Evolutionary conservation across 2,329 filamentous ascomycete genomes (phyloP), one percentile per base, ranked within the genome.

Genomic region (Aspergillus clavatus): DNA sequence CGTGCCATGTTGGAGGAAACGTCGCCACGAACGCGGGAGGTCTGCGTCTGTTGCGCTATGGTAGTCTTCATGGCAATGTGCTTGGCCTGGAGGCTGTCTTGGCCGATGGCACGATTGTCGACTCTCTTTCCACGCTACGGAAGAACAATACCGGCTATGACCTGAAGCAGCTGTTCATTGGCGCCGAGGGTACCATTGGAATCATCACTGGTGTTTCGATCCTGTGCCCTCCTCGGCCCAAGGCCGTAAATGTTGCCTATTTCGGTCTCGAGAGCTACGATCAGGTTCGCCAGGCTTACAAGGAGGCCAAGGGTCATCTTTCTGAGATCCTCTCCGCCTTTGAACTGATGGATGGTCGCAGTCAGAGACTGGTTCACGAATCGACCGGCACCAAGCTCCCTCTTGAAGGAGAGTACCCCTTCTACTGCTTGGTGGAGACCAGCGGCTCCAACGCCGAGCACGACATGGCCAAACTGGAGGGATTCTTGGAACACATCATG

Each of bases 101-200:
- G 31, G 88, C 93, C 1, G 88, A 98, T 63, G 93, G 93, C 43
- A 96, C 89, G 5, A 80, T 98, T 56, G 78, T 98, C 37, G 83
- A 97, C 58, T 89, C 96, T 58, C 81, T 98, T 24, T 86, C 82
- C 56, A 90, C 81, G 48, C 76, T 98, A 46, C 83, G 93, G 55
- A 98, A 98, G 77, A 97, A 98, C 77, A 98, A 98, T 73, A 98
- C 93, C 2, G 93, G 93, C 22, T 98, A 97, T 70, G 94, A 98
- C 66, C 71, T 96, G 46, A 96, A 96, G 75, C 91, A 96, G 70
- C 79, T 96, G 27, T 96, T 98, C 67, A 95, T 98, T 59, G 93
- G 93, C 37, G 87, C 84, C 24, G 93, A 98, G 69, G 93, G 93
- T 19, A 97, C 93, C 4, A 86, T 97, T 52, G 93, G 93, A 42